Conservation (phyloP, 176 grass and related monocot genomes). For the Musa troglodytarum region DNA sequence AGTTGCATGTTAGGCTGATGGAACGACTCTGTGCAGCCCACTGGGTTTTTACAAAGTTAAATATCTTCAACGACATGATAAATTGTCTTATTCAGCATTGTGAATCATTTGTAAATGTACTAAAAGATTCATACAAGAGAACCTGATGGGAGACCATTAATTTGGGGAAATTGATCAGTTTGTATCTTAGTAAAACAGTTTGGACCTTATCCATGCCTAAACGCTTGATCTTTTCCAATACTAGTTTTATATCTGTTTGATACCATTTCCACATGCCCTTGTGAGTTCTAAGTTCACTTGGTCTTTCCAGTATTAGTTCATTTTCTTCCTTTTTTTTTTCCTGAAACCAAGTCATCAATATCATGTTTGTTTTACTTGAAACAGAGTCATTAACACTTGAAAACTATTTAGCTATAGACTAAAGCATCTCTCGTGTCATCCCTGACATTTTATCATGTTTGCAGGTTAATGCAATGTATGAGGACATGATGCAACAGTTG, state of each 20-base stretch:
- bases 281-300: neutral
- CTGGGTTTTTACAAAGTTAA: no score
- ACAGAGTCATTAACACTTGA: neutral
- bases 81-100: no score
- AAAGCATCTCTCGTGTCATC: neutral
- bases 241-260: neutral
- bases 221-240: neutral
- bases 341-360: neutral
- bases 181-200: no score
- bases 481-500: constrained; percentile 77
- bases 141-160: neutral
- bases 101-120: no score
- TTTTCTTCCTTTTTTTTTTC: neutral
- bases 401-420: neutral
- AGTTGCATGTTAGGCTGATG: no score
- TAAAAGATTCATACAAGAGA: no score
- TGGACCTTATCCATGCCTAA: neutral
- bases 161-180: neutral
- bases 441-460: constrained; percentile 1
- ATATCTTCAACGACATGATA: no score
- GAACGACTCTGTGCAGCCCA: no score
- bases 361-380: neutral
- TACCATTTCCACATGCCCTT: neutral
- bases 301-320: neutral
- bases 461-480: constrained; percentile 96